Conservation (phyloP, 164 flowering plant genomes). For the Tinospora cordifolia region DNA sequence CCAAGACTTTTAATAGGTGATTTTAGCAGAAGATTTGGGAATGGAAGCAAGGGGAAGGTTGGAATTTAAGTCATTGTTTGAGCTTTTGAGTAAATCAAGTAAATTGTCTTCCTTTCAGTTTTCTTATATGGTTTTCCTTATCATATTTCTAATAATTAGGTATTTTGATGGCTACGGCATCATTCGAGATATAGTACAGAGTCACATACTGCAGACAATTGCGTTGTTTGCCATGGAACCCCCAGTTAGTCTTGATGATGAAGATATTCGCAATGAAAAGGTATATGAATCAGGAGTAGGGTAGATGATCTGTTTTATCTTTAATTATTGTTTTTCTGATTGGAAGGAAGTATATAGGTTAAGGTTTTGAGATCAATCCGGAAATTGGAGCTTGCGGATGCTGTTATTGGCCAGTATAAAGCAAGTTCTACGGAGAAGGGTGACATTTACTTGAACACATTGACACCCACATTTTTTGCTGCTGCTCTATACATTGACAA, state of each 20-base stretch:
- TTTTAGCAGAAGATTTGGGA: conserved; percentile 46
- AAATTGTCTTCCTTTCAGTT: not conserved
- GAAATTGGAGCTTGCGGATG: conserved; percentile 37
- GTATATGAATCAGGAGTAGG: conserved; percentile 17
- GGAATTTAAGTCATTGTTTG: not conserved
- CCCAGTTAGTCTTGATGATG: conserved; percentile 57
- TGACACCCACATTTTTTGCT: conserved; percentile 58
- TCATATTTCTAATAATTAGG: conserved; percentile 16
- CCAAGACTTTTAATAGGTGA: conserved; percentile 29
- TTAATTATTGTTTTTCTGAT: not conserved
- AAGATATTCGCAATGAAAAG: conserved; percentile 64
- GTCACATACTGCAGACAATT: conserved; percentile 52
- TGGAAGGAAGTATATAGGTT: conserved; percentile 32
- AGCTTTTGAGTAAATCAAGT: not conserved
- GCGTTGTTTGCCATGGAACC: conserved; percentile 67
- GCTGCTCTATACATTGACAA: conserved; percentile 55
- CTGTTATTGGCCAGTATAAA: conserved; percentile 54
- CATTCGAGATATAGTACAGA: conserved; percentile 50
- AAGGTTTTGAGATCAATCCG: conserved; percentile 53
- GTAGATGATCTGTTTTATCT: not conserved
- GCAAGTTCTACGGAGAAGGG: conserved; percentile 30
- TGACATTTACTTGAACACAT: conserved; percentile 28
- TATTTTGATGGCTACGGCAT: conserved; percentile 55
- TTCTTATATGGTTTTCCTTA: not conserved
- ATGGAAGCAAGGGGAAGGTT: conserved; percentile 38